Conservation (phyloP, 2,329 filamentous ascomycete genomes). For the Paraconiothyrium brasiliense region DNA sequence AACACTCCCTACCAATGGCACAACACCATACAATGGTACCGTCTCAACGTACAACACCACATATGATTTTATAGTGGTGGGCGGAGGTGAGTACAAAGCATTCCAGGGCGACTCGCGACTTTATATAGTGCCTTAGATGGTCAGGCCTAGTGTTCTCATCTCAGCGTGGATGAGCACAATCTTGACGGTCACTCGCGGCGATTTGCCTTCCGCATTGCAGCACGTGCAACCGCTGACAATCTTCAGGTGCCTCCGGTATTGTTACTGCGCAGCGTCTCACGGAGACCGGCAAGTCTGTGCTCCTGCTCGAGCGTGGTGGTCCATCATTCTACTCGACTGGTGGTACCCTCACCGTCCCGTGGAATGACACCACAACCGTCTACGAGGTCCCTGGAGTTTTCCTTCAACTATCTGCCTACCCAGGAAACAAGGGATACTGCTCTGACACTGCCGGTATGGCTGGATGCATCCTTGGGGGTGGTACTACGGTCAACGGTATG, state of each 20-base stretch:
- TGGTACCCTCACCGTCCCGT: conserved; percentile 33
- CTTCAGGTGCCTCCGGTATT: conserved; percentile 44
- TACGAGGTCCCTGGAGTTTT: conserved; percentile 38
- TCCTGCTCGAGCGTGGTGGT: conserved; percentile 53
- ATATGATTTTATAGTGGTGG: conserved; percentile 54
- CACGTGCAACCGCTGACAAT: no score
- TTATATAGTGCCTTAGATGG: no score
- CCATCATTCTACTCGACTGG: conserved; percentile 46
- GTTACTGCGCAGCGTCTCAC: conserved; percentile 49
- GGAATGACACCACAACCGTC: conserved; percentile 36
- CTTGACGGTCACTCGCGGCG: no score
- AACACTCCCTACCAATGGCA: conserved; percentile 14
- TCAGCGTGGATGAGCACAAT: no score
- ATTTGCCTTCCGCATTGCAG: no score
- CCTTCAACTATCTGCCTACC: conserved; percentile 28
- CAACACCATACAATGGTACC: conserved; percentile 19
- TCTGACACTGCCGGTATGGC: conserved; percentile 48
- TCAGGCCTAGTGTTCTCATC: no score
- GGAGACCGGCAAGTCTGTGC: conserved; percentile 49
- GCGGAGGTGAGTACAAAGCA: conserved; percentile 31
- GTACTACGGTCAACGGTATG: conserved; percentile 40
- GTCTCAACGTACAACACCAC: conserved; percentile 39
- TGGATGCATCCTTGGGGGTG: conserved; percentile 52
- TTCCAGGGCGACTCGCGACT: no score
- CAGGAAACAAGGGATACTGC: conserved; percentile 50